Evolutionary conservation across 306 rosid species (phyloP), one percentile per base, ranked within the genome.

Genomic region (Fagus crenata): DNA sequence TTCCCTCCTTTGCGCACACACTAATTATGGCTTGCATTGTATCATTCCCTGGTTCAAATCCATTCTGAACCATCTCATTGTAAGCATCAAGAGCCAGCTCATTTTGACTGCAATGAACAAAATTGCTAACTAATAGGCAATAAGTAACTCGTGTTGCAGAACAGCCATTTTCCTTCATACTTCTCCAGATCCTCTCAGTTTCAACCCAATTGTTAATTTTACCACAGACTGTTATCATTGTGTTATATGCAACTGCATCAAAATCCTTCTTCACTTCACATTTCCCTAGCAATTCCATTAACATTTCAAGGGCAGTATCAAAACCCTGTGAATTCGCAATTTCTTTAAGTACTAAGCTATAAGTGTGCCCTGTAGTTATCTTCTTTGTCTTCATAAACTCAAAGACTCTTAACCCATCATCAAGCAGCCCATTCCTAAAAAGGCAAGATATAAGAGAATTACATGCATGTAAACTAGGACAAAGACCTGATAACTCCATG

Each of bases 361-460:
- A 92, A 67, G 89, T 85, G 82, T 92, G 95, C 43, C 93, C 88
- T 4, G 93, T 85, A 65, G 92, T 55, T 56, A 92, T 72, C 82
- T 86, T 75, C 77, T 80, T 85, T 7, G 59, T 76, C 82, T 81
- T 87, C 77, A 88, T 81, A 74, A 86, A 83, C 73, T 84, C 80
- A 54, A 90, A 90, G 58, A 92, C 86, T 76, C 84, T 87, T 59
- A 88, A 80, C 59, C 90, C 90, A 71, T 92, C 89, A 51, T 87
- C 92, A 81, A 84, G 65, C 72, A 78, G 70, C 54, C 81, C 87
- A 61, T 94, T 90, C 86, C 98, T 92, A 78, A 87, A 13, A 60
- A 94, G 97, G 74, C 95, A 81, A 64, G 91, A 83, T 58, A 94
- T 79, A 54, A 94, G 89, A 56, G 97, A 94, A 84, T 94, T 94